phyloP scores from a whole-genome alignment of 2,329 filamentous ascomycete species.

The Sarocladiaceae sp. region DNA sequence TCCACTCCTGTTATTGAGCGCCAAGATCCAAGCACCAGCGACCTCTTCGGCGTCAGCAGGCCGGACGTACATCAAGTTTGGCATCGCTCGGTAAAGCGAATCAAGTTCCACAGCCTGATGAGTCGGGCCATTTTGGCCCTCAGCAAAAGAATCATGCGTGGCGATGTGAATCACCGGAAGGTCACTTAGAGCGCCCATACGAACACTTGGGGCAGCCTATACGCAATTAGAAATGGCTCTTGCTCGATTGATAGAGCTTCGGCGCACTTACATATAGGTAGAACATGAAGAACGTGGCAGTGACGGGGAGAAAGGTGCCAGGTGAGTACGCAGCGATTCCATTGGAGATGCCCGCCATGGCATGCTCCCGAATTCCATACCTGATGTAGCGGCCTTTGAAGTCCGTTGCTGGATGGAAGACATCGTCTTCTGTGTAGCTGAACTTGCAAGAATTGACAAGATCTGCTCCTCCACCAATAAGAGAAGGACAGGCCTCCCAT shows the following conservation, averaged over 20 bases:
- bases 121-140: constrained; percentile 51
- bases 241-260: not conserved
- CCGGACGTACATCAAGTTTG: constrained; percentile 48
- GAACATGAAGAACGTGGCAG: constrained; percentile 55
- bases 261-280: constrained; percentile 29
- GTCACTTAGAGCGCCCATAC: constrained; percentile 47
- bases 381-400: constrained; percentile 39
- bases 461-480: constrained; percentile 30
- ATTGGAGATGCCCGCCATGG: constrained; percentile 43
- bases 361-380: constrained; percentile 46
- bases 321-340: constrained; percentile 40
- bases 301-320: constrained; percentile 49
- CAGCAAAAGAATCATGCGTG: constrained; percentile 51
- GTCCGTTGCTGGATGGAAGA: constrained; percentile 27
- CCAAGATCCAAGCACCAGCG: constrained; percentile 36
- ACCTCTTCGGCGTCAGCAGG: constrained; percentile 50
- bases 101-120: constrained; percentile 52
- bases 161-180: constrained; percentile 48
- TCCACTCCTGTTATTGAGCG: constrained; percentile 7
- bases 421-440: constrained; percentile 41
- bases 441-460: constrained; percentile 42
- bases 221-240: not conserved
- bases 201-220: constrained; percentile 29
- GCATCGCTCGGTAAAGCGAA: constrained; percentile 49
- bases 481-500: constrained; percentile 15